phyloP scores from a whole-genome alignment of 192 early-diverging fungal species.

The Coemansia sp. region DNA sequence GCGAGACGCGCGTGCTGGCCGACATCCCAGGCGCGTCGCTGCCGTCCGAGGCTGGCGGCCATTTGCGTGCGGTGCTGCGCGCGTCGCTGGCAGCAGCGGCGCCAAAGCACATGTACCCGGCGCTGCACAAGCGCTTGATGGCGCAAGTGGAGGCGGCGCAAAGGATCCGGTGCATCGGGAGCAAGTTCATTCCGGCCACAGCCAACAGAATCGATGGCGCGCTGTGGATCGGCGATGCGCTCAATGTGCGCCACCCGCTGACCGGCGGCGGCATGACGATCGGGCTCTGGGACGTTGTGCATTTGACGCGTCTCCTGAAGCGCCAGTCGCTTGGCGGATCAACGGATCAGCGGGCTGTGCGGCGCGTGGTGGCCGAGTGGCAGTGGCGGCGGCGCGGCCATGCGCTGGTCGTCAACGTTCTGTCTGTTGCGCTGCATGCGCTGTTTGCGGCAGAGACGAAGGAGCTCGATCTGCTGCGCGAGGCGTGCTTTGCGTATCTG shows the following conservation, averaged over 20 bases:
- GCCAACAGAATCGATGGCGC: conserved; percentile 71
- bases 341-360: conserved; percentile 18
- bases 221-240: conserved; percentile 88
- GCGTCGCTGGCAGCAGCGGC: conserved; percentile 64
- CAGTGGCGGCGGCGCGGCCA: conserved; percentile 77
- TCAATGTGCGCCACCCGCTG: conserved; percentile 94
- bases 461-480: conserved; percentile 69
- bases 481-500: conserved; percentile 89
- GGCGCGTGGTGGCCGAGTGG: conserved; percentile 58
- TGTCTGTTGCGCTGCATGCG: conserved; percentile 88
- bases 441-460: conserved; percentile 79
- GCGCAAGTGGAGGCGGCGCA: conserved; percentile 64
- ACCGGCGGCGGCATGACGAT: conserved; percentile 98
- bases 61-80: conserved; percentile 29
- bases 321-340: conserved; percentile 4
- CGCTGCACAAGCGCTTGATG: conserved; percentile 60
- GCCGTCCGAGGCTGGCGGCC: conserved; percentile 64
- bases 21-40: conserved; percentile 85
- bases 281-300: conserved; percentile 87
- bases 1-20: conserved; percentile 85
- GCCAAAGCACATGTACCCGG: conserved; percentile 68
- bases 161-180: conserved; percentile 83
- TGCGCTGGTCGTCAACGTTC: conserved; percentile 77
- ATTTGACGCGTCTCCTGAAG: conserved; percentile 59
- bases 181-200: conserved; percentile 84